Evolutionary conservation across 2,329 filamentous ascomycete genomes (phyloP), one percentile per base, ranked within the genome.

Genomic region (Knoxdaviesia capensis): DNA sequence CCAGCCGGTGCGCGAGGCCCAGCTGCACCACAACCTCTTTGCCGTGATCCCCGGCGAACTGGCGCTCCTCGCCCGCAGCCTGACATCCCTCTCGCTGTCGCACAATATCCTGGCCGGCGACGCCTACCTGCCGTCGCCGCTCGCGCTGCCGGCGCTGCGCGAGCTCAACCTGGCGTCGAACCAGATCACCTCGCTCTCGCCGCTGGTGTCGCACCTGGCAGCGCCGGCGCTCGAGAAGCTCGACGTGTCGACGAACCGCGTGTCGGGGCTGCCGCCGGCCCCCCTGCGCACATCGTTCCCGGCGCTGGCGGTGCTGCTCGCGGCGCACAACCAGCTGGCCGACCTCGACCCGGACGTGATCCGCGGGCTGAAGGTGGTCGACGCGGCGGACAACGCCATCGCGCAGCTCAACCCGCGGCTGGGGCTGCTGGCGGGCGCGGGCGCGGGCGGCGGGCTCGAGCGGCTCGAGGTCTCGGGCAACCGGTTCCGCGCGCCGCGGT

Each of bases 331-430:
- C 55, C 75, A 77, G 48, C 69, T 94, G 40, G 65, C 69, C 5
- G 77, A 80, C 9, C 66, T 93, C 10, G 71, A 80, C 1, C 77
- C 83, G 0, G 78, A 85, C 7, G 66, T 75, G 7, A 74, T 94
- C 34, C 67, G 69, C 41, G 87, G 88, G 0, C 56, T 94, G 44
- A 74, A 74, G 48, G 70, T 80, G 5, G 72, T 92, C 3, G 84
- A 93, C 54, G 74, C 85, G 6, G 75, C 74, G 48, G 87, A 85
- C 57, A 96, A 96, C 53, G 80, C 88, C 41, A 84, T 96, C 47
- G 71, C 72, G n/a, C 72, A 74, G 39, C 62, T 96, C 9, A 83
- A 90, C 46, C 80, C 87, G 0, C 74, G 78, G 6, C 68, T 96
- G 7, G 88, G 88, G 0, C 63, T 93, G 8, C 64, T 93, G 0